Base-by-base conservation (phyloP, 1,284 basidiomycete genomes). In the Cryptococcus wingfieldii region DNA sequence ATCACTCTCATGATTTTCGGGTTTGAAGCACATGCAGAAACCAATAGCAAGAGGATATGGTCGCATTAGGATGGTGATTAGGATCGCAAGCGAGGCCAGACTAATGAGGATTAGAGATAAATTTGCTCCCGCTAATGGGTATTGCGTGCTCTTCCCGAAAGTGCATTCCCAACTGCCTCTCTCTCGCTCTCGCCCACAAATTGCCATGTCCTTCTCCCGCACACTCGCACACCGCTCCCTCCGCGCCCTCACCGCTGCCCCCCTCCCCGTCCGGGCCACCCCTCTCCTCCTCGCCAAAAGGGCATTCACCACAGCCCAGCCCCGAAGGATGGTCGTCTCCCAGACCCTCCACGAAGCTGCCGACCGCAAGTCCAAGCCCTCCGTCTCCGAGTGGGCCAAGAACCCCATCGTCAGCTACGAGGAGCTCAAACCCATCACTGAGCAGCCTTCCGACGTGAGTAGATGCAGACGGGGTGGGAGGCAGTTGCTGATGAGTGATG, bases 341-440 rank as follows among this genome's bases (percentile, higher is more conserved):
- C 50, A 50, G n/a, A 45, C 54, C 37, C 42, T 47, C 31, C 56
- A 50, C 44, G 50, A 58, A 31, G 44, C 53, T 38, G 13, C 43
- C 3, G 31, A 56, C 47, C 55, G 38, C 39, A 61, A 65, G 46
- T n/a, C 44, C n/a, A 34, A 5, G 31, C 45, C 54, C 14, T 41
- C 53, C 38, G 51, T 49, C 31, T 60, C 41, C 45, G 58, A 57
- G 4, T 75, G 71, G 70, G 73, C 72, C 3, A 57, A 60, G 41
- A 55, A 71, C 19, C 84, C 82, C 38, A 78, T 84, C 31, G 78
- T 97, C 51, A 81, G 82, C 0, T 98, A 96, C 72, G 85, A 88
- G 37, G 85, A 93, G 63, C 79, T 98, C 49, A 90, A 96, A 77
- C 85, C 87, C 1, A 83, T 84, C 64, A 91, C 91, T 1, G 76